Evolutionary conservation across 2,329 filamentous ascomycete species (phyloP).

Genomic region (Apiospora sp.): DNA sequence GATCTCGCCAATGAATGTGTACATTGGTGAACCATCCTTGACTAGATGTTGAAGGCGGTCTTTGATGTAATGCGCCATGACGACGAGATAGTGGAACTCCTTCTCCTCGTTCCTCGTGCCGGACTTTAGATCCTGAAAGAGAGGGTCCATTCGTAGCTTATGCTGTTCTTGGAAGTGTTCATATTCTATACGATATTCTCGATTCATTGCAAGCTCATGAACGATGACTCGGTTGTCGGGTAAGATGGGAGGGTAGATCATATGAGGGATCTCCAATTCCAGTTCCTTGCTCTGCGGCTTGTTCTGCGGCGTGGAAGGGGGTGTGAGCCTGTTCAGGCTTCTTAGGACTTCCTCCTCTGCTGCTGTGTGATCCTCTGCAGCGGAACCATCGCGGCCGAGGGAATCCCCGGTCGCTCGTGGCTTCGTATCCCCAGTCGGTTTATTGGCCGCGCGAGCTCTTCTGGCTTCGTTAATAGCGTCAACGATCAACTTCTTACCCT

Average conservation of each 20-base stretch:
- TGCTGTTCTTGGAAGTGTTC: conserved; percentile 67
- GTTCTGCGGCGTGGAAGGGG: conserved; percentile 55
- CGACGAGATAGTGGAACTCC: conserved; percentile 73
- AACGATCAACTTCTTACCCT: conserved; percentile 76
- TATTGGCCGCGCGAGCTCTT: conserved; percentile 69
- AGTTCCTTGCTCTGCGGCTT: conserved; percentile 54
- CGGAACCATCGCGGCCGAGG: conserved; percentile 41
- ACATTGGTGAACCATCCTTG: conserved; percentile 74
- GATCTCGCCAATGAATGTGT: conserved; percentile 77
- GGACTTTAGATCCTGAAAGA: conserved; percentile 66
- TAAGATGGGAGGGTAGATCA: conserved; percentile 61
- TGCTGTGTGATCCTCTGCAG: conserved; percentile 50
- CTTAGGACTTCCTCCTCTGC: conserved; percentile 49
- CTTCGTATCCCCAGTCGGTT: conserved; percentile 73
- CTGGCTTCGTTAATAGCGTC: conserved; percentile 78
- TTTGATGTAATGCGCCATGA: conserved; percentile 75
- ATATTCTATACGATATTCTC: conserved; percentile 75
- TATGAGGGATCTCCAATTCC: conserved; percentile 47
- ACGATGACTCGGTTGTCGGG: conserved; percentile 79
- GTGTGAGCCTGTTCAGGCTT: conserved; percentile 60
- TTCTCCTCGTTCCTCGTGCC: conserved; percentile 72
- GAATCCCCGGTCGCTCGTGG: conserved; percentile 68
- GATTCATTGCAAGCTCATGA: conserved; percentile 82
- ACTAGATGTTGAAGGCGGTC: conserved; percentile 77
- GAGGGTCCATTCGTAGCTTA: conserved; percentile 54